Evolutionary conservation across 2,329 filamentous ascomycete species (phyloP).

Genomic region (Sporothrix pallida): DNA sequence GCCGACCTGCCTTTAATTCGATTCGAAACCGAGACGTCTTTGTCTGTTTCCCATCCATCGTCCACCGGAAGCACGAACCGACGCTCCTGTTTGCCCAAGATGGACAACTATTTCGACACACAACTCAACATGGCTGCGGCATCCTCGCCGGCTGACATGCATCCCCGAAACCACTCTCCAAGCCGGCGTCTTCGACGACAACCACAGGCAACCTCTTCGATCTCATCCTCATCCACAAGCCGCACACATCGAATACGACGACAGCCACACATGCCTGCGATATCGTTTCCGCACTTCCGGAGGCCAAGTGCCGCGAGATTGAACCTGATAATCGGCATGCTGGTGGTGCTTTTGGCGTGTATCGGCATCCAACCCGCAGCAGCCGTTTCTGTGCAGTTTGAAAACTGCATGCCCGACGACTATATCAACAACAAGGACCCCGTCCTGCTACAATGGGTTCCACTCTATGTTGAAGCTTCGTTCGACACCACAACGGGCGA

Average conservation of each 20-base stretch:
- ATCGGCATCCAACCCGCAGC: constrained; percentile 52
- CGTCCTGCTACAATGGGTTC: constrained; percentile 76
- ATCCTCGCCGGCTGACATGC: background rate
- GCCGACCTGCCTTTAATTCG: constrained; percentile 8
- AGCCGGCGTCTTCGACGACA: background rate
- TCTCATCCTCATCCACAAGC: background rate
- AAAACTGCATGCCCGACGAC: constrained; percentile 77
- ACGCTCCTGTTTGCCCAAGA: background rate
- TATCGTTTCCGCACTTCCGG: background rate
- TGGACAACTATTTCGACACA: background rate
- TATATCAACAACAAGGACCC: constrained; percentile 55
- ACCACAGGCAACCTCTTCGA: background rate
- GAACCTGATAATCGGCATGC: constrained; percentile 38
- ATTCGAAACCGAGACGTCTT: background rate
- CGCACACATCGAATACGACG: constrained; percentile 25
- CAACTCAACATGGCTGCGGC: background rate
- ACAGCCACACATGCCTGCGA: background rate
- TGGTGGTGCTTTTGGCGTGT: constrained; percentile 50
- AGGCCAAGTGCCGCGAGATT: background rate
- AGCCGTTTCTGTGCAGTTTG: constrained; percentile 75
- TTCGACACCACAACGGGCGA: constrained; percentile 65
- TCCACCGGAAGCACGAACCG: constrained; percentile 9
- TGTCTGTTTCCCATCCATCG: background rate
- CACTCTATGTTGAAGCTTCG: constrained; percentile 72
- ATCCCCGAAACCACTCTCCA: background rate